Evolutionary conservation across 2,329 filamentous ascomycete species (phyloP).

Genomic region (Periglandula ipomoeae): DNA sequence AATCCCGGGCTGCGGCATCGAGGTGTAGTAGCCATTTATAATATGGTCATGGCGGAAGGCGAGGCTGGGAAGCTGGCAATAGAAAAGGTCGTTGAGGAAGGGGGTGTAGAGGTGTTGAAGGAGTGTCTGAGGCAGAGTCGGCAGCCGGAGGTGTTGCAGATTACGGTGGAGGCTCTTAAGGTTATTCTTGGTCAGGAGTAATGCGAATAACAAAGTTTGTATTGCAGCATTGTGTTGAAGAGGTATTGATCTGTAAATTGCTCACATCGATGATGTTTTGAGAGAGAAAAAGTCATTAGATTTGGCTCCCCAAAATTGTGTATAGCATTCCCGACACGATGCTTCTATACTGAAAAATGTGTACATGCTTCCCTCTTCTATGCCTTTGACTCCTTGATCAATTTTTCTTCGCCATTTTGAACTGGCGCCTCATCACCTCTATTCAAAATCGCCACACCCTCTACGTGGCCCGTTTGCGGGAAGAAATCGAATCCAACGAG

Average conservation of each 20-base stretch:
- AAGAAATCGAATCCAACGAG: slow-evolving; percentile 95
- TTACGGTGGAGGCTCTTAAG: slow-evolving; percentile 66
- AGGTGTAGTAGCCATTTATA: slow-evolving; percentile 66
- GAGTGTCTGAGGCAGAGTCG: slow-evolving; percentile 60
- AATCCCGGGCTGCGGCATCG: slow-evolving; percentile 60
- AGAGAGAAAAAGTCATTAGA: slow-evolving; percentile 1
- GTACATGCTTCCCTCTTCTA: neutral
- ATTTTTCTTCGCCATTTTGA: neutral
- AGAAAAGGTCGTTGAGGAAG: slow-evolving; percentile 50
- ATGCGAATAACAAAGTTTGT: neutral
- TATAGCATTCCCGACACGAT: too few relatives aligned
- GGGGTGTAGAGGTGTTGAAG: slow-evolving; percentile 60
- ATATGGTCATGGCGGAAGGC: slow-evolving; percentile 60
- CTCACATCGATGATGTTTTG: neutral
- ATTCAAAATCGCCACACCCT: slow-evolving; percentile 57
- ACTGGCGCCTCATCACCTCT: slow-evolving; percentile 34
- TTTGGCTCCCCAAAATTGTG: too few relatives aligned
- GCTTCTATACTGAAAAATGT: neutral
- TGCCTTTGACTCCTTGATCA: too few relatives aligned
- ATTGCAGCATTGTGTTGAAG: neutral
- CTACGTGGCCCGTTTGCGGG: slow-evolving; percentile 70
- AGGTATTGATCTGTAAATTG: neutral
- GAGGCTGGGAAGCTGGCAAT: slow-evolving; percentile 53
- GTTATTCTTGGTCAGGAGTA: slow-evolving; percentile 39
- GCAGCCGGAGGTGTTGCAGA: slow-evolving; percentile 59